phyloP scores from a whole-genome alignment of 2,329 filamentous ascomycete species.

The Epichloe coenophiala region DNA sequence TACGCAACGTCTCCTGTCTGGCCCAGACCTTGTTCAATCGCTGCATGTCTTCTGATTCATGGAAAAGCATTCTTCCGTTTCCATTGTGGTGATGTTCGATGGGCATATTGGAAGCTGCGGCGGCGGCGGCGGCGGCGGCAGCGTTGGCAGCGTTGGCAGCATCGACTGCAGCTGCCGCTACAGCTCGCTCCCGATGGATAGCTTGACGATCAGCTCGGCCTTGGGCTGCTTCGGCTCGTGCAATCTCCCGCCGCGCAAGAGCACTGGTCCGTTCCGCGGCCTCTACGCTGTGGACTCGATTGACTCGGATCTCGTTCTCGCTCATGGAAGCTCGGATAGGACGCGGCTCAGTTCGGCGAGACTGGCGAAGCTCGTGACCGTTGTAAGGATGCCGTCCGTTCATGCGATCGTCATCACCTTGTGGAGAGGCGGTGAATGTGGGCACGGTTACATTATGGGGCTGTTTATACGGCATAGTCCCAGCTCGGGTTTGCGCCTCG shows the following conservation, averaged over 20 bases:
- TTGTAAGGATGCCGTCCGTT: conserved; percentile 11
- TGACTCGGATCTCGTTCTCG: conserved; percentile 9
- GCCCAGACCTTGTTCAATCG: conserved; percentile 43
- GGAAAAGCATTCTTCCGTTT: conserved; percentile 23
- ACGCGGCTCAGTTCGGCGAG: conserved; percentile 25
- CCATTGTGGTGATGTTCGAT: conserved; percentile 5
- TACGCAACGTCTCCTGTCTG: conserved; percentile 34
- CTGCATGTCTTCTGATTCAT: conserved; percentile 34
- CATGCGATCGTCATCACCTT: conserved; percentile 6
- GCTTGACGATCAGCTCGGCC: conserved; percentile 36
- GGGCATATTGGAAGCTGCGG: conserved; percentile 11
- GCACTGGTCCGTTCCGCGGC: conserved; percentile 33
- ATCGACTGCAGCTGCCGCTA: conserved; percentile 18
- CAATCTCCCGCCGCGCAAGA: conserved; percentile 38
- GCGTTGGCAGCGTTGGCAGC: conserved; percentile 10
- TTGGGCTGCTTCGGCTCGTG: conserved; percentile 36
- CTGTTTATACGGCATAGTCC: conserved; percentile 16
- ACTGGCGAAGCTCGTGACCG: conserved; percentile 29
- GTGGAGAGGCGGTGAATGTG: conserved; percentile 13
- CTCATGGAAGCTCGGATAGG: conserved; percentile 15
- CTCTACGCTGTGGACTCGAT: conserved; percentile 14
- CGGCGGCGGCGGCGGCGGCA: conserved; percentile 13
- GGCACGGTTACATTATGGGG: conserved; percentile 8
- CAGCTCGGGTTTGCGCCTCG: conserved; percentile 34
- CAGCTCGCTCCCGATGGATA: conserved; percentile 25